Evolutionary conservation across 208 protist genomes (phyloP).

Genomic region (Trypanosoma cruzi): DNA sequence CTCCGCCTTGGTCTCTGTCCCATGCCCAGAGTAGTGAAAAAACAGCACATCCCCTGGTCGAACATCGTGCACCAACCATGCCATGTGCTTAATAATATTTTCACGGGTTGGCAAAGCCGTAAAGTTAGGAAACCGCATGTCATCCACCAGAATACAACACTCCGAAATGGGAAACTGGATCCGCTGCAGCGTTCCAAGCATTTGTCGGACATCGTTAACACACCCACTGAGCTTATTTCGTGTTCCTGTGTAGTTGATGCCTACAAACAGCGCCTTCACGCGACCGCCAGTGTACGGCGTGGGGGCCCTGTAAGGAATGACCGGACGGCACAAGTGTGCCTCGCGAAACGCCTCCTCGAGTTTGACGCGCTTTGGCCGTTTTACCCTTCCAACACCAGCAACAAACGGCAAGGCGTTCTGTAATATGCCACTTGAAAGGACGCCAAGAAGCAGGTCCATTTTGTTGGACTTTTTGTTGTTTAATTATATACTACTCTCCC

Average conservation of each 20-base stretch:
- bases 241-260: constrained; percentile 91
- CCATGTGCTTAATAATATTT: constrained; percentile 88
- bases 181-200: constrained; percentile 76
- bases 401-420: constrained; percentile 33
- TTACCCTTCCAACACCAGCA: constrained; percentile 50
- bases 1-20: constrained; percentile 55
- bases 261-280: constrained; percentile 90
- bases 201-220: constrained; percentile 85
- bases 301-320: constrained; percentile 76
- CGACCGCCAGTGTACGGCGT: constrained; percentile 81
- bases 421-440: constrained; percentile 32
- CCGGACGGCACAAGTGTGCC: constrained; percentile 42
- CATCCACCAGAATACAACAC: constrained; percentile 88
- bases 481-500: background rate
- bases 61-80: constrained; percentile 76
- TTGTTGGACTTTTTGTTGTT: constrained; percentile 1
- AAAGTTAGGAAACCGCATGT: constrained; percentile 72
- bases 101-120: constrained; percentile 72
- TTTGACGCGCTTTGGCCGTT: constrained; percentile 64
- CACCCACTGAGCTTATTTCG: constrained; percentile 70
- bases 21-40: constrained; percentile 93
- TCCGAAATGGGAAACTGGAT: constrained; percentile 84
- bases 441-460: constrained; percentile 38
- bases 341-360: constrained; percentile 46
- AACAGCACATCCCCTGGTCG: constrained; percentile 90